Base-by-base conservation (phyloP, 345 rosid genomes). In the Citrus trifoliata region DNA sequence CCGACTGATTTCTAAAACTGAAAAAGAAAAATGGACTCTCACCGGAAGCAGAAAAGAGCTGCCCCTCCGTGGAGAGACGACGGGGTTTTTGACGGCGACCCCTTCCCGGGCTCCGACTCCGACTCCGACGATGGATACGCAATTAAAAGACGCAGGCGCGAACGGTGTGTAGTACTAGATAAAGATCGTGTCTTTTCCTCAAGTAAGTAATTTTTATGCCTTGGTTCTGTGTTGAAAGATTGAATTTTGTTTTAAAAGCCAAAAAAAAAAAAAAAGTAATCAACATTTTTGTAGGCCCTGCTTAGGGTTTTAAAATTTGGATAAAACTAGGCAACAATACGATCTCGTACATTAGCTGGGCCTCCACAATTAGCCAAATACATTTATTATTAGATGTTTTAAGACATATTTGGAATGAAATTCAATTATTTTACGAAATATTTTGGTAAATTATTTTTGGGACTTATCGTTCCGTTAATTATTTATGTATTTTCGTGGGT, bases 111-210 rank as follows among this genome's bases (percentile, higher is more conserved):
- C 51, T 18, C 58, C 58, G 58, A 53, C 58, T 53, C 58, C 58
- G 58, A 53, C 22, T 53, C 58, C 58, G 58, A 53, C 58, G 58
- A 53, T 53, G 58, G 58, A 16, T 53, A 53, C 58, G 58, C 22
- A 5, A 53, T 53, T 53, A 53, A 80, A 89, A 92, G 35, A 97
- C 92, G 25, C 82, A 88, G 83, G 97, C 83, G 89, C 71, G 87
- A 81, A 35, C 58, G 22, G 22, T 18, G 58, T 53, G 21, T 1
- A 4, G 8, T 53, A 1, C 2, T 53, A 18, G 58, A 53, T 53
- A 8, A 53, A 18, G 58, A 53, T 16, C 58, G 58, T 19, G 58
- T 53, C 21, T 19, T 53, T 53, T 53, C 22, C 21, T 5, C 58
- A 18, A 19, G 58, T 19, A 18, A 53, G 58, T 53, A 53, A 18